Evolutionary conservation across 306 rosid species (phyloP).

Genomic region (Aeschynomene evenia): DNA sequence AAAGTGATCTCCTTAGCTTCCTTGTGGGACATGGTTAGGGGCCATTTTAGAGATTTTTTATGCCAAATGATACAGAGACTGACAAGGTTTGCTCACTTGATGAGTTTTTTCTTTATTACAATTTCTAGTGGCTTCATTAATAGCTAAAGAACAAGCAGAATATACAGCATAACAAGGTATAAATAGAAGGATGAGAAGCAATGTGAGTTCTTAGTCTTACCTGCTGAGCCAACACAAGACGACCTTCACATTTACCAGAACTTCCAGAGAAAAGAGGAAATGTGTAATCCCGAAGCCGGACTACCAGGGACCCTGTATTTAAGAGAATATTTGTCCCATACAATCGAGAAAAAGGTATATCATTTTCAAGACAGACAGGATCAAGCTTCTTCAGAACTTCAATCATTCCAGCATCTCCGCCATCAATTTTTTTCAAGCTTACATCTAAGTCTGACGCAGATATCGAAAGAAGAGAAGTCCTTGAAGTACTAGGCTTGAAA

Average conservation of each 20-base stretch:
- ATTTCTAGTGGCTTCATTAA: slow-evolving; percentile 11
- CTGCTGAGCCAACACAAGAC: slow-evolving; percentile 93
- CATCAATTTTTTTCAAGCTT: slow-evolving; percentile 81
- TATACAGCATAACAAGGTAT: slow-evolving; percentile 8
- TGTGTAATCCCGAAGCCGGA: slow-evolving; percentile 74
- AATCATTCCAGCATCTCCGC: slow-evolving; percentile 91
- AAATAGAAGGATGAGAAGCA: slow-evolving; percentile 15
- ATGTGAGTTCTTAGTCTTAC: slow-evolving; percentile 40
- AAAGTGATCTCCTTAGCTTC: slow-evolving; percentile 2
- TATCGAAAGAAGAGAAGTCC: slow-evolving; percentile 84
- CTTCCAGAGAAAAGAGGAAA: slow-evolving; percentile 83
- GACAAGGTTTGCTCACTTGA: not conserved
- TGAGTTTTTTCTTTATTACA: not conserved
- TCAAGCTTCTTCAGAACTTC: slow-evolving; percentile 81
- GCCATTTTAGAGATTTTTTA: not conserved
- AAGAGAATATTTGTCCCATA: slow-evolving; percentile 82
- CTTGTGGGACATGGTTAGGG: not conserved
- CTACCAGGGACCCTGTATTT: slow-evolving; percentile 66
- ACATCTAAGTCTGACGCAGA: slow-evolving; percentile 72
- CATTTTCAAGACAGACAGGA: slow-evolving; percentile 73
- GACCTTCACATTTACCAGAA: slow-evolving; percentile 83
- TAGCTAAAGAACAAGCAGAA: slow-evolving; percentile 2
- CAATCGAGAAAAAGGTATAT: slow-evolving; percentile 88
- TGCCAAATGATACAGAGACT: not conserved
- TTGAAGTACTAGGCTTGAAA: slow-evolving; percentile 75